These are phyloP conservation scores for Cryptococcus sp. DNA, from an alignment of 1,284 basidiomycete species.

Conservation along the genomic window DNA sequence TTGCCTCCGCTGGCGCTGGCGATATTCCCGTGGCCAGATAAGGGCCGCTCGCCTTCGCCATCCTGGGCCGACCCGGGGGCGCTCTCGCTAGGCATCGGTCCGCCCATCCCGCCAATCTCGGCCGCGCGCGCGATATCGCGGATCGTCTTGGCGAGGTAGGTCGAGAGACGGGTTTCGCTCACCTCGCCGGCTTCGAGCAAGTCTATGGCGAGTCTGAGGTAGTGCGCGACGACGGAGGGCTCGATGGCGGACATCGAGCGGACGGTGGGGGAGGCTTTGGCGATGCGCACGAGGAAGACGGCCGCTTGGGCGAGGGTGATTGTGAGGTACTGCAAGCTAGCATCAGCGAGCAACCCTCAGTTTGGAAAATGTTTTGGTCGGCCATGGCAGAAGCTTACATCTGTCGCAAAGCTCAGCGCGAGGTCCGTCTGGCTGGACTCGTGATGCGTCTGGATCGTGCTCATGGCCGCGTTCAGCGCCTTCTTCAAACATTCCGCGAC, in stretches of 20 bases:
- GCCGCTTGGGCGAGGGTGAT: constrained; percentile 39
- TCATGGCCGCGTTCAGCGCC: constrained; percentile 34
- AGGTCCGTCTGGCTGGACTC: constrained; percentile 34
- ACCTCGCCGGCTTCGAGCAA: constrained; percentile 28
- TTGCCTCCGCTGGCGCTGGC: neutral
- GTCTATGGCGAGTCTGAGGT: constrained; percentile 29
- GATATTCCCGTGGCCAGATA: neutral
- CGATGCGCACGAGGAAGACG: constrained; percentile 34
- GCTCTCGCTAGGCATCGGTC: neutral
- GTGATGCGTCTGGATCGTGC: constrained; percentile 34
- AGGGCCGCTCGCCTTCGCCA: neutral
- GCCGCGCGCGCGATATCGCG: constrained; percentile 29
- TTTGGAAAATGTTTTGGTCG: neutral
- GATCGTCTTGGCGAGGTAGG: constrained; percentile 31
- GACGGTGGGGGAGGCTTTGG: constrained; percentile 19
- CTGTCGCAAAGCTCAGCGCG: constrained; percentile 36
- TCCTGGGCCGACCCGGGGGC: neutral
- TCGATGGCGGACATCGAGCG: constrained; percentile 21
- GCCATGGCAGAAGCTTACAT: constrained; percentile 22
- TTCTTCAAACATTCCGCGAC: constrained; percentile 29
- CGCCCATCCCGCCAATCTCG: constrained; percentile 16
- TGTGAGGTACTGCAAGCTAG: constrained; percentile 26
- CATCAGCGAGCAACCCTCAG: neutral
- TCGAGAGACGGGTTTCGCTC: constrained; percentile 31
- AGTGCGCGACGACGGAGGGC: constrained; percentile 28